Evolutionary conservation across 805 yeast genomes (phyloP).

Genomic region (Sugiyamaella qingdaonensis): DNA sequence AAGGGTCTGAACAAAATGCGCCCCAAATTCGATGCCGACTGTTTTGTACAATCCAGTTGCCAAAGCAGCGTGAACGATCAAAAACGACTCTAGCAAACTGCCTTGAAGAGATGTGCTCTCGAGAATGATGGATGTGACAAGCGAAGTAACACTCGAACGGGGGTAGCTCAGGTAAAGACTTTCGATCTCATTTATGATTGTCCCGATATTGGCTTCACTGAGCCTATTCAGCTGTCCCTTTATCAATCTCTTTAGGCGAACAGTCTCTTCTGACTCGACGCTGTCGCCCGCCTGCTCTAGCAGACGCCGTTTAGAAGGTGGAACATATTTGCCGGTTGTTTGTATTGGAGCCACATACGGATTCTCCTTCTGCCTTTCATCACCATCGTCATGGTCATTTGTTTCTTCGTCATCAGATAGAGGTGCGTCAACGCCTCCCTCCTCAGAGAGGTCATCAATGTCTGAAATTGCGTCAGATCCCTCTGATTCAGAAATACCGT

Average conservation of each 20-base stretch:
- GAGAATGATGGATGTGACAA: slow-evolving; percentile 56
- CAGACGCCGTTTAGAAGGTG: slow-evolving; percentile 75
- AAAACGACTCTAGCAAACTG: slow-evolving; percentile 69
- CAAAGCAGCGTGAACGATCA: slow-evolving; percentile 73
- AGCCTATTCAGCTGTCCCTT: slow-evolving; percentile 84
- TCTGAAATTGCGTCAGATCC: slow-evolving; percentile 15
- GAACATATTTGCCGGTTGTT: slow-evolving; percentile 55
- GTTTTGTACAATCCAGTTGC: slow-evolving; percentile 72
- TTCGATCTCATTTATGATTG: slow-evolving; percentile 67
- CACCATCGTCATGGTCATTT: slow-evolving; percentile 18
- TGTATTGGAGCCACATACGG: slow-evolving; percentile 51
- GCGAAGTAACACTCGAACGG: slow-evolving; percentile 73
- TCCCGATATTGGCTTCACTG: slow-evolving; percentile 78
- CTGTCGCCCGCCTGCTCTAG: slow-evolving; percentile 33
- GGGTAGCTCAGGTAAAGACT: slow-evolving; percentile 61
- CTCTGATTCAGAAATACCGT: slow-evolving; percentile 22
- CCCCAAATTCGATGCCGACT: slow-evolving; percentile 86
- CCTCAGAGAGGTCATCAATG: slow-evolving; percentile 24
- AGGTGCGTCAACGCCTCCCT: slow-evolving; percentile 23
- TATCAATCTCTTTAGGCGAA: slow-evolving; percentile 54
- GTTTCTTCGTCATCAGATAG: slow-evolving; percentile 20
- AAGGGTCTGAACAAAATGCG: slow-evolving; percentile 69
- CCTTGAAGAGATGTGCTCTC: slow-evolving; percentile 63
- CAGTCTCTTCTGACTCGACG: slow-evolving; percentile 42
- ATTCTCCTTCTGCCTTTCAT: slow-evolving; percentile 49